Evolutionary conservation across 208 protist species (phyloP).

Genomic region (Angomonas deanei): DNA sequence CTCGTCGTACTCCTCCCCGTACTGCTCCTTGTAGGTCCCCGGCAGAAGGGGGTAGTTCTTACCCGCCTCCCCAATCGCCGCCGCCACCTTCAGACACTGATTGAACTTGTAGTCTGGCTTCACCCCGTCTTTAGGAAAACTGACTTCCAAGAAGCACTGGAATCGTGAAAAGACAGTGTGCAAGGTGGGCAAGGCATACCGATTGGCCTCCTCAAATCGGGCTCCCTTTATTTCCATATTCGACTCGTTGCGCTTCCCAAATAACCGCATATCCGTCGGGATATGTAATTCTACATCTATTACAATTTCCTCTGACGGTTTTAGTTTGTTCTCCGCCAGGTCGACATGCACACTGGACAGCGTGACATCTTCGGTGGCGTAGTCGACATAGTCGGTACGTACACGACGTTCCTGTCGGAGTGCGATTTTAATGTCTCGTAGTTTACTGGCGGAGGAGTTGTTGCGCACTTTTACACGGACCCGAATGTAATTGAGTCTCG

Average conservation of each 20-base stretch:
- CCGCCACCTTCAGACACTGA: background rate
- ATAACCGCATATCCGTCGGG: background rate
- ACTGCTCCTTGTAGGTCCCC: background rate
- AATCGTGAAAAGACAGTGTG: background rate
- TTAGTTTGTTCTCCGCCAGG: background rate
- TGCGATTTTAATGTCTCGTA: background rate
- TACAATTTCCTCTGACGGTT: background rate
- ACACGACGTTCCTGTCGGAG: background rate
- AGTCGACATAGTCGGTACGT: background rate
- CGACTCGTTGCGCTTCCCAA: background rate
- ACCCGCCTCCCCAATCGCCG: background rate
- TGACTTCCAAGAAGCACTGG: background rate
- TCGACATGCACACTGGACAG: background rate
- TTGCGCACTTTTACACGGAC: background rate
- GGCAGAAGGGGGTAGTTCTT: background rate
- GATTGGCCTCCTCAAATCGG: background rate
- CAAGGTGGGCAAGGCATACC: background rate
- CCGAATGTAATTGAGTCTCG: background rate
- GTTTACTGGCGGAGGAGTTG: background rate
- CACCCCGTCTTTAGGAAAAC: background rate
- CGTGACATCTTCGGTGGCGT: background rate
- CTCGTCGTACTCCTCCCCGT: background rate
- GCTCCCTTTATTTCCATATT: background rate
- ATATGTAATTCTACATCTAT: background rate
- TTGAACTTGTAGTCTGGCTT: background rate